Conservation (phyloP, 139 green algal species). For the Tetratostichococcus sp. region DNA sequence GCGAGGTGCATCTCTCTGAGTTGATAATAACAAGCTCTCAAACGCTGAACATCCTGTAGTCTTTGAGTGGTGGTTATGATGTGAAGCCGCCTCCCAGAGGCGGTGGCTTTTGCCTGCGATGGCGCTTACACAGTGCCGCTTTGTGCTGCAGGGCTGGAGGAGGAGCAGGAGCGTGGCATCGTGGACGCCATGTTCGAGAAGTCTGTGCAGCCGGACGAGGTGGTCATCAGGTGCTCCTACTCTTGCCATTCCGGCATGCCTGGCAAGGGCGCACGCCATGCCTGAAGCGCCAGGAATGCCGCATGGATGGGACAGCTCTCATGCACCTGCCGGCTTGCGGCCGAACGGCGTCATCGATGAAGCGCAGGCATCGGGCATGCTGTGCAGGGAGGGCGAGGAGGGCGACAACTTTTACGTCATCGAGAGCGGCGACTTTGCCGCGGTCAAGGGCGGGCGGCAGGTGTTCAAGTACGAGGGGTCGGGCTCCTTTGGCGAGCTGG, state of each 20-base stretch:
- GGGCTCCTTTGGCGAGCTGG: conserved; percentile 61
- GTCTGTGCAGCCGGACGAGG: conserved; percentile 26
- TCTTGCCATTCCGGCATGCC: background rate
- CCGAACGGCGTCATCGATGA: too few relatives aligned
- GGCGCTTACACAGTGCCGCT: too few relatives aligned
- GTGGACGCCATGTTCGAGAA: conserved; percentile 46
- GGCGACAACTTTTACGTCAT: conserved; percentile 68
- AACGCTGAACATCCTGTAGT: too few relatives aligned
- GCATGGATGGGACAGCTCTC: too few relatives aligned
- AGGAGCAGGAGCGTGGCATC: conserved; percentile 43
- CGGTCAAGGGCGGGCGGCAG: conserved; percentile 20
- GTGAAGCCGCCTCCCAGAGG: too few relatives aligned
- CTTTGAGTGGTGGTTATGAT: too few relatives aligned
- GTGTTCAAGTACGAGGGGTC: conserved; percentile 37
- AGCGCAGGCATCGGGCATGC: too few relatives aligned
- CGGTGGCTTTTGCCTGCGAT: too few relatives aligned
- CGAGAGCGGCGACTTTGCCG: conserved; percentile 39
- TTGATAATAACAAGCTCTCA: background rate
- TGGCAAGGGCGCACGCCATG: too few relatives aligned
- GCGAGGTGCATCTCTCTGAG: background rate
- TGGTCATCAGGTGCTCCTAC: conserved; percentile 36
- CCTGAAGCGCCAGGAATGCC: too few relatives aligned
- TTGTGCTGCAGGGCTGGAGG: conserved; percentile 42
- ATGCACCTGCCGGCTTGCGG: too few relatives aligned
- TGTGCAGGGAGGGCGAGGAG: conserved; percentile 51